These are phyloP conservation scores for Moesziomyces parantarcticus DNA, from an alignment of 1,284 basidiomycete genomes.

Conservation along the genomic window DNA sequence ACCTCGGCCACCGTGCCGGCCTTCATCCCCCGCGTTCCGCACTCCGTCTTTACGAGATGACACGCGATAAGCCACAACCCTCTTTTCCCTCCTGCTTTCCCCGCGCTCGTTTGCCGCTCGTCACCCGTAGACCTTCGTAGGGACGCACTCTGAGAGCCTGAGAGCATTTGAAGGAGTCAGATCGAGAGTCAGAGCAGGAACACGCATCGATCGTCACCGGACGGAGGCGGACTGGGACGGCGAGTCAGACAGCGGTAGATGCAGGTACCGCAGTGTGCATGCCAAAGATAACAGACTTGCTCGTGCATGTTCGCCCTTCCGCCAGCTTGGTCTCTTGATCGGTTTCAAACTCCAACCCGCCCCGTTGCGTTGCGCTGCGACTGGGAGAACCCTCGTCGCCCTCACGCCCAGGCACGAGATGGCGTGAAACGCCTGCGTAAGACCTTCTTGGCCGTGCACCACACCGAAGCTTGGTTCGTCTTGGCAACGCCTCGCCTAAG, in stretches of 20 bases:
- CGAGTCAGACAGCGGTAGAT: background rate
- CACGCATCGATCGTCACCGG: background rate
- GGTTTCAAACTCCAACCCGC: background rate
- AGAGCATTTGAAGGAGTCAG: too few species aligned
- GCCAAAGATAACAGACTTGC: background rate
- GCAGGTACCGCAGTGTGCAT: background rate
- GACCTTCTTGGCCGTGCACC: background rate
- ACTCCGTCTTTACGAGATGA: too few species aligned
- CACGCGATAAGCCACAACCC: too few species aligned
- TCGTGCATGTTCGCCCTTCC: background rate
- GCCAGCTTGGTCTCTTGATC: background rate
- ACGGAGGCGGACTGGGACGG: background rate
- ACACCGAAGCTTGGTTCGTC: background rate
- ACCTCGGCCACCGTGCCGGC: too few species aligned
- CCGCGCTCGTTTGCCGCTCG: too few species aligned
- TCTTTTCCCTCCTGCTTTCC: too few species aligned
- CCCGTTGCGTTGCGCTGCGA: background rate
- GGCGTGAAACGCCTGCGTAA: background rate
- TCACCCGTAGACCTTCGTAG: too few species aligned
- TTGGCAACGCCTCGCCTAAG: background rate
- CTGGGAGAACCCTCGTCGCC: too few species aligned
- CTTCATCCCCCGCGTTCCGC: too few species aligned
- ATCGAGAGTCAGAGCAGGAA: too few species aligned
- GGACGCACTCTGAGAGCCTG: too few species aligned
- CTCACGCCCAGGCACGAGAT: too few species aligned